phyloP scores from a whole-genome alignment of 2,329 filamentous ascomycete genomes.

The Penicillium griseofulvum region DNA sequence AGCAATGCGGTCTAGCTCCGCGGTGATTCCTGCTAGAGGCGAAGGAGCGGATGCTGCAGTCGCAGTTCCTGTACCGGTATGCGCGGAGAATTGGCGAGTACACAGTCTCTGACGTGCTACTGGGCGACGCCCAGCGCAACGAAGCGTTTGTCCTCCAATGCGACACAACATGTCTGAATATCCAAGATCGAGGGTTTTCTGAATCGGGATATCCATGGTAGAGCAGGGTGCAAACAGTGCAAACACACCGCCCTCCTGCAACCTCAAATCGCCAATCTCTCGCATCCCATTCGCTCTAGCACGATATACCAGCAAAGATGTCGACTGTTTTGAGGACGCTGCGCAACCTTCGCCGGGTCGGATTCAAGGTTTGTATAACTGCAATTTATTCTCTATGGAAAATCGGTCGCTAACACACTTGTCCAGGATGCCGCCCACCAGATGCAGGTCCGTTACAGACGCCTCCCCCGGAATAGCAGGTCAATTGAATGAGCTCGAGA shows the following conservation, averaged over 20 bases:
- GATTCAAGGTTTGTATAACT: slow-evolving; percentile 67
- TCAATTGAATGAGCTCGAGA: slow-evolving; percentile 11
- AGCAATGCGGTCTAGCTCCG: slow-evolving; percentile 81
- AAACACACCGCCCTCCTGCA: slow-evolving; percentile 33
- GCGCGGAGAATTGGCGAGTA: slow-evolving; percentile 40
- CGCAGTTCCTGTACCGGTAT: slow-evolving; percentile 25
- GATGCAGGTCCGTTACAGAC: slow-evolving; percentile 66
- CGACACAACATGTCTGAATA: slow-evolving; percentile 39
- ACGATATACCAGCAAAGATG: slow-evolving; percentile 59
- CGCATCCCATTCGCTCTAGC: slow-evolving; percentile 13
- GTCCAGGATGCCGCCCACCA: slow-evolving; percentile 83
- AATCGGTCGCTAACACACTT: slow-evolving; percentile 37
- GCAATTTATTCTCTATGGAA: slow-evolving; percentile 12
- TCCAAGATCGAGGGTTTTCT: slow-evolving; percentile 14
- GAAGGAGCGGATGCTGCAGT: slow-evolving; percentile 32
- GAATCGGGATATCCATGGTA: slow-evolving; percentile 20
- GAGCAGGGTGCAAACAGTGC: slow-evolving; percentile 33
- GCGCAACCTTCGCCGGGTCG: slow-evolving; percentile 81
- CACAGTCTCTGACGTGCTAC: slow-evolving; percentile 30
- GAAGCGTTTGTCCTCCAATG: slow-evolving; percentile 39
- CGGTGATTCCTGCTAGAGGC: slow-evolving; percentile 59
- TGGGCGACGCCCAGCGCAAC: slow-evolving; percentile 33
- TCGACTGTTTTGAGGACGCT: slow-evolving; percentile 86
- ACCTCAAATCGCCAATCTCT: slow-evolving; percentile 23
- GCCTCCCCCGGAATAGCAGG: slow-evolving; percentile 7